These are phyloP conservation scores for Carallia pectinifolia DNA, from an alignment of 345 rosid genomes.

Conservation along the genomic window DNA sequence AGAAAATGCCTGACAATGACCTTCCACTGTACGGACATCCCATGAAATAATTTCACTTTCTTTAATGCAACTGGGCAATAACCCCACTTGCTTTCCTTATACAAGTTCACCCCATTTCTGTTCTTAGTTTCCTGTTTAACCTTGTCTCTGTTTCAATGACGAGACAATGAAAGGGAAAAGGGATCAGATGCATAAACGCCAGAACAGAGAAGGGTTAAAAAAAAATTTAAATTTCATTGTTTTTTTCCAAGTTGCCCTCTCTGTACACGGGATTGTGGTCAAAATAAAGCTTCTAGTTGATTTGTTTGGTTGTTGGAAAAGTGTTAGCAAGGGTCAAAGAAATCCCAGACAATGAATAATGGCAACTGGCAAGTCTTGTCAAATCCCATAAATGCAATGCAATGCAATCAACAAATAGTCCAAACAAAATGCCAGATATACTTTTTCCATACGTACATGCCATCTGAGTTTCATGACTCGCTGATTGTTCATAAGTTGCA, in stretches of 20 bases:
- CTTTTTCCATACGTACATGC: neutral
- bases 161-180: too few relatives aligned
- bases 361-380: neutral
- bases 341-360: too few relatives aligned
- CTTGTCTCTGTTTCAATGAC: too few relatives aligned
- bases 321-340: neutral
- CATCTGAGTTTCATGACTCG: slow-evolving; percentile 2
- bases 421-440: neutral
- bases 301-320: slow-evolving; percentile 19
- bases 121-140: too few relatives aligned
- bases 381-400: slow-evolving; percentile 26
- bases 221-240: too few relatives aligned
- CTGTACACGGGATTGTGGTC: too few relatives aligned
- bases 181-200: too few relatives aligned
- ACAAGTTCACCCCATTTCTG: neutral
- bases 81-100: neutral
- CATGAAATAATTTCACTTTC: slow-evolving; percentile 5
- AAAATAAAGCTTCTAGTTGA: too few relatives aligned
- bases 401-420: slow-evolving; percentile 16
- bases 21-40: slow-evolving; percentile 21
- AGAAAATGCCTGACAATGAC: slow-evolving; percentile 33
- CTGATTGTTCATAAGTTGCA: neutral
- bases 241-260: too few relatives aligned
- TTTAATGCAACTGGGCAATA: neutral
- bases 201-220: too few relatives aligned